A percentile compares a stretch with the other conserved stretches of the same genome.
Evolutionary conservation across 225 moss, liverwort and hornwort species (phyloP).

Genomic region (Thuidium tamariscinum): DNA sequence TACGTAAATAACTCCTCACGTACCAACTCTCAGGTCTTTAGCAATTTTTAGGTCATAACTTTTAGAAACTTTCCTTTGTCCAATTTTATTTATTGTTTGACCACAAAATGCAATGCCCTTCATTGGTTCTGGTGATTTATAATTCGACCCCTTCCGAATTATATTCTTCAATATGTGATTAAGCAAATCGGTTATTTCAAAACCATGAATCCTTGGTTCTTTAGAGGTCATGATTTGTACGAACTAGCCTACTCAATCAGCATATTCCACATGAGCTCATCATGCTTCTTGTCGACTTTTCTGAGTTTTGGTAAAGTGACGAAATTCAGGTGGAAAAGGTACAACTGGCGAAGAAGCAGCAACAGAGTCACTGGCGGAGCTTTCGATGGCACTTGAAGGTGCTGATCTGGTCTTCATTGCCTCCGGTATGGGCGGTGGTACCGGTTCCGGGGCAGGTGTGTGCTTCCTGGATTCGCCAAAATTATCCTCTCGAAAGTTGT

Average conservation of each 20-base stretch:
- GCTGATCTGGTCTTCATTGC: constrained; percentile 77
- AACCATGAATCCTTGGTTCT: not conserved
- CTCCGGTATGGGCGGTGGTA: constrained; percentile 76
- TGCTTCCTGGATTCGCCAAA: not conserved
- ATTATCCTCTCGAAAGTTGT: not conserved
- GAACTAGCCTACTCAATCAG: not conserved
- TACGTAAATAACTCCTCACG: not conserved
- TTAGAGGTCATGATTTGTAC: not conserved
- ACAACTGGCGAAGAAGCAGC: constrained; percentile 67
- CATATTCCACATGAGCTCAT: not conserved
- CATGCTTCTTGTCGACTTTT: not conserved
- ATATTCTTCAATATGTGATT: not conserved
- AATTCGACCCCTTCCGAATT: not conserved
- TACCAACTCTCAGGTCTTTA: not conserved
- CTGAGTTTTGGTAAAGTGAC: not conserved
- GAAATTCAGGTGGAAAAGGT: constrained; percentile 48
- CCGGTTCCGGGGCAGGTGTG: constrained; percentile 75
- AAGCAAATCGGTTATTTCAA: not conserved
- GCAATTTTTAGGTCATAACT: not conserved
- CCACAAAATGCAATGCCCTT: not conserved
- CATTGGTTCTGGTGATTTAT: not conserved
- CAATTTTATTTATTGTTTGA: not conserved
- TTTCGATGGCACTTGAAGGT: constrained; percentile 83
- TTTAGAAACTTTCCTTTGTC: not conserved
- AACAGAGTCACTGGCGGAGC: constrained; percentile 72